These are phyloP conservation scores for Lasiodiplodia citricola DNA, from an alignment of 2,329 filamentous ascomycete genomes.

Conservation along the genomic window DNA sequence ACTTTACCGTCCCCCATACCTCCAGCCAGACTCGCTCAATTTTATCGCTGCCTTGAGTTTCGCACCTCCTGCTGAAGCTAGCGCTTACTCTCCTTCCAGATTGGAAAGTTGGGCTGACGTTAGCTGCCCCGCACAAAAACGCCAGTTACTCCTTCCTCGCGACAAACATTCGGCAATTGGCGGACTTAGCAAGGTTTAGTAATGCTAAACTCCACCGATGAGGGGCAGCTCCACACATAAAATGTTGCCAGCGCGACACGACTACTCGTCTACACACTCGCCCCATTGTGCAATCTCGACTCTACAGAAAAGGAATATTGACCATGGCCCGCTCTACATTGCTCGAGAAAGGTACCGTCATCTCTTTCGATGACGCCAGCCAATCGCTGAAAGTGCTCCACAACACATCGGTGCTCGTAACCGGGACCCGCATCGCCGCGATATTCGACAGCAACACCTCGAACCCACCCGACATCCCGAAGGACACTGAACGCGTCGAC, in stretches of 20 bases:
- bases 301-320: not conserved
- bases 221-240: not conserved
- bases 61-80: no score
- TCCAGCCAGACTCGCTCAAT: no score
- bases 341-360: slow-evolving; percentile 47
- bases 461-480: slow-evolving; percentile 33
- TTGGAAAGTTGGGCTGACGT: no score
- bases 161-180: not conserved
- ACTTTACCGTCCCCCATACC: no score
- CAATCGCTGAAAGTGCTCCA: slow-evolving; percentile 46
- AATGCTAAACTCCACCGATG: not conserved
- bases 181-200: not conserved
- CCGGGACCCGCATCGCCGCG: slow-evolving; percentile 44
- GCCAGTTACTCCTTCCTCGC: no score
- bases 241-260: not conserved
- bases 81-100: no score
- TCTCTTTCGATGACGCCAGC: slow-evolving; percentile 45
- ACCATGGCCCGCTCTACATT: slow-evolving; percentile 29
- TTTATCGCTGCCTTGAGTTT: no score
- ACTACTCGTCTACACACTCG: not conserved
- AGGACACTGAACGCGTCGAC: slow-evolving; percentile 50
- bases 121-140: no score
- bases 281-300: not conserved
- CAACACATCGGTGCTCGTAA: slow-evolving; percentile 50
- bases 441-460: slow-evolving; percentile 35